Base-by-base conservation (phyloP, 768 basidiomycete species). In the Russula virescens region DNA sequence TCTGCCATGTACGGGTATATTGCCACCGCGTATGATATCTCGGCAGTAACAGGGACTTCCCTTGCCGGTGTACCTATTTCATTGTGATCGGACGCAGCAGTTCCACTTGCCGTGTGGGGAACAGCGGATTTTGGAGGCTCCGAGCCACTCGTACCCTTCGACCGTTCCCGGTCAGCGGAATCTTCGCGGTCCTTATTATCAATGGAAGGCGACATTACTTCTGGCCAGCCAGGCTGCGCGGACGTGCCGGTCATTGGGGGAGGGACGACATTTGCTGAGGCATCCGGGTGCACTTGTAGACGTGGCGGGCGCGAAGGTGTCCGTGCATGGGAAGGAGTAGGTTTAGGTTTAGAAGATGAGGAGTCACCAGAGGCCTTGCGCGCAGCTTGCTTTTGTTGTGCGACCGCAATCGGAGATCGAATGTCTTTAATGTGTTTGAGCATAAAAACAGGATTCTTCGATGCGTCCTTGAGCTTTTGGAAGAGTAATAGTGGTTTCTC, bases 381-480 rank as follows among this genome's bases (percentile, higher is more conserved):
- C 10, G 88, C 83, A 2, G 91, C 91, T 70, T 97, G 94, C 74
- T 99, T 99, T 73, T 94, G 91, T 69, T 94, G 90, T 3, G 97
- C 97, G 46, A 98, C 94, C 10, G 87, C 93, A 65, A 98, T 98
- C 0, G 97, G 97, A 7, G 94, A 97, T 50, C 93, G 88, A 63
- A 99, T 98, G 71, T 99, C 97, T 71, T 89, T 89, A 75, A 95
- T 94, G 66, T 96, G 92, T 66, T 94, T 91, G 58, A 96, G 83
- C 97, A 99, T 99, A 75, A 99, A 99, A 9, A 99, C 96, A 2
- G 97, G 96, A 65, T 97, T 94, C 76, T 98, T 98, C 75, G 94
- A 93, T 1, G 88, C 86, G 67, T 99, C 97, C 72, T 98, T 99
- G 60, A 98, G 82, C 72, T 91, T 94, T 73, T 98, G 97, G 78